phyloP scores from a whole-genome alignment of 1,284 basidiomycete species.

The Cutaneotrichosporon cavernicola region DNA sequence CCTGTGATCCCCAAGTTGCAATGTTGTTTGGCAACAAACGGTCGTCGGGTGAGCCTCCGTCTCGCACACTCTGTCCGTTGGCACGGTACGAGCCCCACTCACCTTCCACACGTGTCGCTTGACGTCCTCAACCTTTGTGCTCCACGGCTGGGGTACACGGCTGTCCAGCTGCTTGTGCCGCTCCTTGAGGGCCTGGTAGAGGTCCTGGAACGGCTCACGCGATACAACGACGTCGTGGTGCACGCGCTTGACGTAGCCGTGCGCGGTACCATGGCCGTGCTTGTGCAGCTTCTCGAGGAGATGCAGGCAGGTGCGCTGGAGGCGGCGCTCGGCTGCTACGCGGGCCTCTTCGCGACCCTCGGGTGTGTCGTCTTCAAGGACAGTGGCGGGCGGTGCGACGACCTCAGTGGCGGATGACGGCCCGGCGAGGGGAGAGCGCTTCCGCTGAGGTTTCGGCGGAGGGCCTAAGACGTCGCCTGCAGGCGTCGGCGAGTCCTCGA shows the following conservation, averaged over 20 bases:
- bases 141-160: constrained; percentile 83
- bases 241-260: constrained; percentile 81
- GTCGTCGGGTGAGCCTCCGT: constrained; percentile 36
- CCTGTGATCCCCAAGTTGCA: constrained; percentile 57
- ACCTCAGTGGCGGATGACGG: constrained; percentile 2
- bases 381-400: constrained; percentile 20
- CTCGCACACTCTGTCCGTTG: constrained; percentile 16
- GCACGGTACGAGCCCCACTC: constrained; percentile 18
- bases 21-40: constrained; percentile 30
- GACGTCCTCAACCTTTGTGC: constrained; percentile 48
- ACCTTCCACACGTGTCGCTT: constrained; percentile 54
- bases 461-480: constrained; percentile 13
- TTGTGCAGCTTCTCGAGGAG: constrained; percentile 79
- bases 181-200: constrained; percentile 82
- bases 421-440: constrained; percentile 41
- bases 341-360: constrained; percentile 14
- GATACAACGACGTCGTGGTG: constrained; percentile 77
- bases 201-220: constrained; percentile 78
- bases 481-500: constrained; percentile 20
- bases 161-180: constrained; percentile 76
- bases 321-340: constrained; percentile 50
- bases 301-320: constrained; percentile 75
- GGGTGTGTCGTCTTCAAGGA: constrained; percentile 21
- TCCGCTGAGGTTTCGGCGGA: constrained; percentile 23
- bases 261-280: constrained; percentile 76